These are phyloP conservation scores for Pholiota adiposa DNA, from an alignment of 1,284 basidiomycete species.

Conservation along the genomic window DNA sequence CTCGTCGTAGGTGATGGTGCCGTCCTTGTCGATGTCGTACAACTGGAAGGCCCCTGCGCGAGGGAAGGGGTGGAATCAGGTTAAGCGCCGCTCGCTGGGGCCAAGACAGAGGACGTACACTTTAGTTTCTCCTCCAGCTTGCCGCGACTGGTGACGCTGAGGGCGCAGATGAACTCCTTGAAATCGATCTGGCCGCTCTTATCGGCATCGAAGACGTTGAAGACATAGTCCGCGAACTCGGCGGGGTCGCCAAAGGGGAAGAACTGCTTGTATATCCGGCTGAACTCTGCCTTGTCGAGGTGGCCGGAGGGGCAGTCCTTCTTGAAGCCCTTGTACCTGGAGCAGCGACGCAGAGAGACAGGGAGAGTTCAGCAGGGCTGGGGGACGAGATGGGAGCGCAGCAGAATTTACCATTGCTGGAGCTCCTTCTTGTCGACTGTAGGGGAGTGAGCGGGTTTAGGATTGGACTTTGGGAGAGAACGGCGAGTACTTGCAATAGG, in stretches of 20 bases:
- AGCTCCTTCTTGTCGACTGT: conserved; percentile 99
- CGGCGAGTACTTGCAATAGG: conserved; percentile 74
- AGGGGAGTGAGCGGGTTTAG: conserved; percentile 18
- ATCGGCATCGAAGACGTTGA: conserved; percentile 97
- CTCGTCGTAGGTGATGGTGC: conserved; percentile 96
- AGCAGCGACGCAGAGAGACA: conserved; percentile 4
- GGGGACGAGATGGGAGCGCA: conserved; percentile 1
- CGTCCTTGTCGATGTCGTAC: conserved; percentile 98
- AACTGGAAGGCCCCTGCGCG: conserved; percentile 96
- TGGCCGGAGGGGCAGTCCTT: conserved; percentile 99
- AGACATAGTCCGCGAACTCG: conserved; percentile 98
- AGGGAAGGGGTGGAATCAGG: conserved; percentile 24
- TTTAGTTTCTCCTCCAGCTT: conserved; percentile 97
- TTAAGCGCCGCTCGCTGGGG: conserved; percentile 14
- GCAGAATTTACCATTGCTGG: conserved; percentile 87
- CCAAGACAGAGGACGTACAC: conserved; percentile 61
- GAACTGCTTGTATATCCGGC: conserved; percentile 99
- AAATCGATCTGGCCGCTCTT: conserved; percentile 97
- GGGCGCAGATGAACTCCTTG: conserved; percentile 98
- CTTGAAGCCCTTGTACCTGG: conserved; percentile 98
- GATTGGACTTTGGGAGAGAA: conserved; percentile 21
- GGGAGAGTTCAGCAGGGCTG: conserved; percentile 13
- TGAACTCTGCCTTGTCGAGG: conserved; percentile 95
- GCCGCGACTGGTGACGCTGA: conserved; percentile 94
- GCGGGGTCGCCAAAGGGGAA: conserved; percentile 99